Evolutionary conservation across 768 basidiomycete genomes (phyloP), one percentile per base, ranked within the genome.

Genomic region (Lanmaoa rubissima): DNA sequence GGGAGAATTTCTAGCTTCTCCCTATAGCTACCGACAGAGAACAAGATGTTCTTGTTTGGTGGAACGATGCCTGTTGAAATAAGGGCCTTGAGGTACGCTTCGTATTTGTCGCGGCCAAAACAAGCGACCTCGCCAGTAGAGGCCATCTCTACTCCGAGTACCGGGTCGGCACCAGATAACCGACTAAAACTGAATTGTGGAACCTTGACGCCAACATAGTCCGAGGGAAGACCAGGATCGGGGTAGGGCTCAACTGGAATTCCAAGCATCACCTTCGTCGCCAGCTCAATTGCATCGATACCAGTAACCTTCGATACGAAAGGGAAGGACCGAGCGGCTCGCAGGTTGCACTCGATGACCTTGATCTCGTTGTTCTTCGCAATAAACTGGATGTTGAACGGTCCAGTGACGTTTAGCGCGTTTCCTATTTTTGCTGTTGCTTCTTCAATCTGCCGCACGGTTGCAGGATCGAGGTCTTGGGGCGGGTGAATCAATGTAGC

Each of bases 331-430:
- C 96, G 85, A 24, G 96, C 96, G 0, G 97, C 97, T 54, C 96
- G 92, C 35, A 99, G 78, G 75, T 99, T 99, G 76, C 96, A 98
- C 73, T 99, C 96, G 72, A 99, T 99, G 65, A 99, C 96, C 81
- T 99, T 99, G 81, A 99, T 98, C 74, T 98, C 96, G 77, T 98
- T 98, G 77, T 99, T 91, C 83, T 99, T 99, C 49, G 96, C 96
- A 65, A 99, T 98, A 76, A 99, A 98, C 78, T 99, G 96, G 69
- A 99, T 99, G 71, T 99, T 99, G 85, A 90, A 98, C 1, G 96
- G 96, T 7, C 96, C 97, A 6, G 96, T 98, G 45, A 98, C 95
- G 69, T 98, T 97, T 55, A 99, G 84, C 14, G 97, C 96, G 56
- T 94, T 91, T 32, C 94, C 97, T 60, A 99, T 98, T 80, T 98